phyloP scores from a whole-genome alignment of 345 rosid species.

The Capsella bursapastoris region DNA sequence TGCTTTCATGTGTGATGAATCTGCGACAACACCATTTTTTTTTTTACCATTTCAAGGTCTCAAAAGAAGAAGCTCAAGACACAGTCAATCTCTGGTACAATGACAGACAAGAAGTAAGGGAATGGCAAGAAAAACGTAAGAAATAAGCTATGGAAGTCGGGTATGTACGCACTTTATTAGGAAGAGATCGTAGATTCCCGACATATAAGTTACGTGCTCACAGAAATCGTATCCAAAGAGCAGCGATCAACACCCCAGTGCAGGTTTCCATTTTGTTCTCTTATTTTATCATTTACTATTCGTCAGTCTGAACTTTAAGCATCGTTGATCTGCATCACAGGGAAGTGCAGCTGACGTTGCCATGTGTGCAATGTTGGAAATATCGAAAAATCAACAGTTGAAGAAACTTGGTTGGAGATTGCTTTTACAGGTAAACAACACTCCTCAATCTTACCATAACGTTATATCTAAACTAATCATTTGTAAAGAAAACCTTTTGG shows the following conservation, averaged over 20 bases:
- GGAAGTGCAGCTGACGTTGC: slow-evolving; percentile 99
- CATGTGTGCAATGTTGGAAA: slow-evolving; percentile 93
- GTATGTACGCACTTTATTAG: slow-evolving; percentile 72
- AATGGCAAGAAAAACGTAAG: slow-evolving; percentile 83
- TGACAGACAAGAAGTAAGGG: slow-evolving; percentile 83
- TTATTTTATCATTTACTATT: neutral
- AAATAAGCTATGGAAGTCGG: slow-evolving; percentile 58
- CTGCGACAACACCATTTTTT: slow-evolving; percentile 1
- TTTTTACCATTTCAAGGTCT: slow-evolving; percentile 56
- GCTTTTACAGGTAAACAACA: slow-evolving; percentile 76
- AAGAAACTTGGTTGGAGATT: slow-evolving; percentile 89
- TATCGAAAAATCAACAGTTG: slow-evolving; percentile 60
- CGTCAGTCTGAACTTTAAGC: slow-evolving; percentile 19
- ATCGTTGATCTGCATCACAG: slow-evolving; percentile 46
- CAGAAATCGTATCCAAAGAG: slow-evolving; percentile 71
- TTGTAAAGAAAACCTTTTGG: neutral
- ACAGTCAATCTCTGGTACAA: slow-evolving; percentile 95
- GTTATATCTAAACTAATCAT: no score
- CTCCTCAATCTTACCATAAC: neutral
- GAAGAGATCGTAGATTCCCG: slow-evolving; percentile 82
- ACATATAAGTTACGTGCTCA: slow-evolving; percentile 47
- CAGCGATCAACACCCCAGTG: slow-evolving; percentile 95
- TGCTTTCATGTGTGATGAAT: slow-evolving; percentile 15
- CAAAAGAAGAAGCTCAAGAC: slow-evolving; percentile 72
- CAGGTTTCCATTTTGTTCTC: slow-evolving; percentile 56